Percentiles rank a stretch among this genome's conserved stretches.
Conservation (phyloP, 257 asterid genomes). For the Solanum corneliomulleri region DNA sequence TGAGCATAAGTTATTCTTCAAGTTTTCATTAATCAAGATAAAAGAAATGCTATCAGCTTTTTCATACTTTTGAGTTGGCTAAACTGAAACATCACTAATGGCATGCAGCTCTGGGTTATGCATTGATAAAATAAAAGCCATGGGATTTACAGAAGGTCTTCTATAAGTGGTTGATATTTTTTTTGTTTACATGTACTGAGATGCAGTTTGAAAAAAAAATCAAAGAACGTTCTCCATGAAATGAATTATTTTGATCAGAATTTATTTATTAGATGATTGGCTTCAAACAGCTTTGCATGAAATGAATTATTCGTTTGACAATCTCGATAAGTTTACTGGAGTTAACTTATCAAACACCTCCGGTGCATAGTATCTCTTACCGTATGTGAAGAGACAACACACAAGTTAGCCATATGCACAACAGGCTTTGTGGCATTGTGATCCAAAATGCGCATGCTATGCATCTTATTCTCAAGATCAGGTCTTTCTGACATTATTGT, state of each 20-base stretch:
- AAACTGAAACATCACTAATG: not conserved
- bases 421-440: slow-evolving; percentile 75
- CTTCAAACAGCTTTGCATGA: not conserved
- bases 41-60: not conserved
- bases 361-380: slow-evolving; percentile 34
- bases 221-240: not conserved
- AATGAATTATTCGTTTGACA: not conserved
- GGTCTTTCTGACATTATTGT: slow-evolving; percentile 59
- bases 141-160: not conserved
- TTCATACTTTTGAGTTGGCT: slow-evolving; percentile 1
- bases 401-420: slow-evolving; percentile 97
- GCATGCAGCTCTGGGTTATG: not conserved
- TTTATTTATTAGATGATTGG: not conserved
- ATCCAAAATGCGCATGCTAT: slow-evolving; percentile 68
- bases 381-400: slow-evolving; percentile 90
- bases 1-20: not conserved
- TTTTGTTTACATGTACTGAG: not conserved
- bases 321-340: not conserved
- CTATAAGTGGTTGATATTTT: not conserved
- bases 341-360: not conserved
- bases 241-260: not conserved
- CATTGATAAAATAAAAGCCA: not conserved
- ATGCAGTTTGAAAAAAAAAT: not conserved
- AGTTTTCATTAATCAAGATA: not conserved
- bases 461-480: slow-evolving; percentile 65